Percentiles rank a stretch among this genome's conserved stretches.
Evolutionary conservation across 139 green algal genomes (phyloP).

Genomic region (Auxenochlorella pyrenoidosa): DNA sequence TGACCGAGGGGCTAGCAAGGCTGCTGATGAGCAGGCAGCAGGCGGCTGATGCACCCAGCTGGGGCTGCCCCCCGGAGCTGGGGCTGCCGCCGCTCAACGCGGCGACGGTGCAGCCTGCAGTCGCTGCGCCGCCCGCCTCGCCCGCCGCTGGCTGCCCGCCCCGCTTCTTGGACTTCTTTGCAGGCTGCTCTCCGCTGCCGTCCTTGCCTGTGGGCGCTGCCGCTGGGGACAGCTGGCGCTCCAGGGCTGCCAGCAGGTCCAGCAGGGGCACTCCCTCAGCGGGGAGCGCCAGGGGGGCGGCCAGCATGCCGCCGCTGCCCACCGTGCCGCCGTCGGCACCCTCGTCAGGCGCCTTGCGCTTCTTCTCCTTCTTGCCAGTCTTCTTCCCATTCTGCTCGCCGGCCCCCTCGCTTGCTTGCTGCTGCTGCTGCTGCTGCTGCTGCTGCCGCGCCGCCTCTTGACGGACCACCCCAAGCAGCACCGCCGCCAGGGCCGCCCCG

Average conservation of each 20-base stretch:
- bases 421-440: not conserved
- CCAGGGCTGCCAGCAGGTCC: not conserved
- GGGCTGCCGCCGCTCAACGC: not conserved
- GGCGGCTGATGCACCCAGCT: not conserved
- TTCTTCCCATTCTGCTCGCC: not conserved
- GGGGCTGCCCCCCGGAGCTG: no score
- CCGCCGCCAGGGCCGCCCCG: not conserved
- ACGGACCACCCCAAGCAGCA: conserved; percentile 16
- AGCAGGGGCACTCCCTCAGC: conserved; percentile 6
- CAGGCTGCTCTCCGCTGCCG: not conserved
- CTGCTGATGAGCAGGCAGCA: conserved; percentile 1
- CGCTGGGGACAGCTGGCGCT: not conserved
- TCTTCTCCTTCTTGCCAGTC: not conserved
- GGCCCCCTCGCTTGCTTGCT: not conserved
- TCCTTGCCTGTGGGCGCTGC: not conserved
- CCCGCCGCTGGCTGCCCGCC: not conserved
- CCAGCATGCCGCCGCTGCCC: not conserved
- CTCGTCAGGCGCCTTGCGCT: not conserved
- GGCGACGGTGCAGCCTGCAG: not conserved
- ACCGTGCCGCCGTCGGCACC: not conserved
- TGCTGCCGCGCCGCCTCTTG: conserved; percentile 17
- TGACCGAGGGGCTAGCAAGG: not conserved
- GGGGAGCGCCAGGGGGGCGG: not conserved
- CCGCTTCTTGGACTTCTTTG: conserved; percentile 22
- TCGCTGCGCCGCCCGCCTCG: not conserved